A percentile compares a stretch with the other conserved stretches of the same genome.
Evolutionary conservation across 2,329 filamentous ascomycete species (phyloP).

Genomic region (Talaromyces verruculosus): DNA sequence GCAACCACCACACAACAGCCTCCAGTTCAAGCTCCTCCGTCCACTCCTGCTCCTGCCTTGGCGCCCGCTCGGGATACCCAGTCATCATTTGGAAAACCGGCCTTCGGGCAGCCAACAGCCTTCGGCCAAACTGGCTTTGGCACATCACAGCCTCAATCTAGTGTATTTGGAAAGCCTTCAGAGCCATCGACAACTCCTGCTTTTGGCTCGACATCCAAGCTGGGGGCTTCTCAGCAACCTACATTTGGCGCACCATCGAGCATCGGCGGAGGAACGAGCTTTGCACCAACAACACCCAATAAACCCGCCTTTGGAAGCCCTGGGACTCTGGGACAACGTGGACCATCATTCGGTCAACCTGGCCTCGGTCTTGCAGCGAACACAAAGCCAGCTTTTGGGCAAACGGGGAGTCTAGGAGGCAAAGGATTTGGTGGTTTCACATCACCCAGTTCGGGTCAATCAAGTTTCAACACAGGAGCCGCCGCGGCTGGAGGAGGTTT

Average conservation of each 20-base stretch:
- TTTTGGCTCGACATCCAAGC: conserved; percentile 32
- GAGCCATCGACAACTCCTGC: conserved; percentile 31
- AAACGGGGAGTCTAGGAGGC: conserved; percentile 23
- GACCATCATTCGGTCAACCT: conserved; percentile 37
- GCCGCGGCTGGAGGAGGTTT: conserved; percentile 15
- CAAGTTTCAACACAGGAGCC: conserved; percentile 11
- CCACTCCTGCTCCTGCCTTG: conserved; percentile 24
- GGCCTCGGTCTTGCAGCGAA: conserved; percentile 29
- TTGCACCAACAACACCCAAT: conserved; percentile 33
- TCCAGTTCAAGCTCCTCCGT: conserved; percentile 25
- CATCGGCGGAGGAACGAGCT: conserved; percentile 24
- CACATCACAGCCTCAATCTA: conserved; percentile 19
- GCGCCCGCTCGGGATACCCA: conserved; percentile 15
- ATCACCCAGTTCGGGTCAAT: conserved; percentile 18
- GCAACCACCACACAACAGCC: conserved; percentile 25
- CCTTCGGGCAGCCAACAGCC: conserved; percentile 28
- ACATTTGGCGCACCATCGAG: conserved; percentile 32
- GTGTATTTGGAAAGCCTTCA: conserved; percentile 24
- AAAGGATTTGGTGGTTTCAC: conserved; percentile 23
- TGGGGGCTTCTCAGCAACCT: conserved; percentile 26
- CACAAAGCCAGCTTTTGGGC: conserved; percentile 31
- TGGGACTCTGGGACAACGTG: conserved; percentile 33
- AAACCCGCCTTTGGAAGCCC: conserved; percentile 36
- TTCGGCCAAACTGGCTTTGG: conserved; percentile 33
- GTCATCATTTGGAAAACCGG: conserved; percentile 4